Conservation (phyloP, 805 yeast species). For the Candida lessepsii region DNA sequence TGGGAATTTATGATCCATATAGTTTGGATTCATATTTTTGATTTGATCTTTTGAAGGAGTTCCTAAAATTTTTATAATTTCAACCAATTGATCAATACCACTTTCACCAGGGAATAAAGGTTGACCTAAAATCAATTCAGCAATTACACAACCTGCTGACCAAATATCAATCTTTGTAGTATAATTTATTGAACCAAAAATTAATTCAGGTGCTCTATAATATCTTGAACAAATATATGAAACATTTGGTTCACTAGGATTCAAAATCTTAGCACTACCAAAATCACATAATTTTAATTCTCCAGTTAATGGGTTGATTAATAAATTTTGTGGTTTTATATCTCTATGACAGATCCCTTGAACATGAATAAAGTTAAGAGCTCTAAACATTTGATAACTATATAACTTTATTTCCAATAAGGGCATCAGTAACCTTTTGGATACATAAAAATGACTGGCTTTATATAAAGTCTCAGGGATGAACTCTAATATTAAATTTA, state of each 20-base stretch:
- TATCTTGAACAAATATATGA: conserved; percentile 95
- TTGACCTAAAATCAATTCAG: conserved; percentile 91
- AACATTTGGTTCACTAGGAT: conserved; percentile 90
- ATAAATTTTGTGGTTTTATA: conserved; percentile 85
- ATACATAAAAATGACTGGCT: conserved; percentile 80
- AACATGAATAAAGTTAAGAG: conserved; percentile 75
- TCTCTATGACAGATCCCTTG: conserved; percentile 89
- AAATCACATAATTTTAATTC: conserved; percentile 92
- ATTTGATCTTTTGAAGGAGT: conserved; percentile 94
- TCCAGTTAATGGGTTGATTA: conserved; percentile 83
- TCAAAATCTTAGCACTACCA: conserved; percentile 90
- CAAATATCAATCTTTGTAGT: conserved; percentile 96
- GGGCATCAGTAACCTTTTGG: conserved; percentile 79
- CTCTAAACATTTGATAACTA: conserved; percentile 73
- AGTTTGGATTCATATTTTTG: conserved; percentile 91
- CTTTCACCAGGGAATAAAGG: conserved; percentile 98
- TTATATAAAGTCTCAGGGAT: conserved; percentile 96
- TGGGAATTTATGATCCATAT: conserved; percentile 96
- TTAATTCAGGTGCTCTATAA: conserved; percentile 96
- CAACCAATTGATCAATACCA: conserved; percentile 96
- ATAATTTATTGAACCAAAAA: conserved; percentile 95
- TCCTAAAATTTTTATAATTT: conserved; percentile 91
- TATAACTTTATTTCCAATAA: conserved; percentile 82
- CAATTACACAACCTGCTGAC: conserved; percentile 99
- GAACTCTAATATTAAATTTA: conserved; percentile 85